A percentile compares a stretch with the other conserved stretches of the same genome.
Evolutionary conservation across 2,329 filamentous ascomycete genomes (phyloP).

Genomic region (Monosporascus sp.): DNA sequence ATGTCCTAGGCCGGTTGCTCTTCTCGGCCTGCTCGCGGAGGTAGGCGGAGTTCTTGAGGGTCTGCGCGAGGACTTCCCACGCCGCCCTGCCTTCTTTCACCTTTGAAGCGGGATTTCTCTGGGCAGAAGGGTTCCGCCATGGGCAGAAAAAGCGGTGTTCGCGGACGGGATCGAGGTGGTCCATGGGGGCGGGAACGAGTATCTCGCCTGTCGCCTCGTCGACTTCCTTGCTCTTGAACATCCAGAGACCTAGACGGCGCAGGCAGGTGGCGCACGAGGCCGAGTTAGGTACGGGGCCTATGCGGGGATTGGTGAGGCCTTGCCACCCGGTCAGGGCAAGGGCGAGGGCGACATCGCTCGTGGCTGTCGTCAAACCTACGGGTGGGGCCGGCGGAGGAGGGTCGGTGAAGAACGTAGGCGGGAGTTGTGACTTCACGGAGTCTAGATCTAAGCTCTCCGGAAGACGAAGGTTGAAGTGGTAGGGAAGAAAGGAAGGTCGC

Average conservation of each 20-base stretch:
- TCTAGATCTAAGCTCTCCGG: slow-evolving; percentile 49
- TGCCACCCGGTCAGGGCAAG: slow-evolving; percentile 75
- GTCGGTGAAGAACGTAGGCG: slow-evolving; percentile 48
- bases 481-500: slow-evolving; percentile 53
- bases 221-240: slow-evolving; percentile 75
- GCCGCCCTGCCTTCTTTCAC: slow-evolving; percentile 38
- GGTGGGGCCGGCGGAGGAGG: slow-evolving; percentile 27
- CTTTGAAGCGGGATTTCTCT: slow-evolving; percentile 45
- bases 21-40: slow-evolving; percentile 34
- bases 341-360: slow-evolving; percentile 59
- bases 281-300: slow-evolving; percentile 63
- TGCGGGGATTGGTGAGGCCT: slow-evolving; percentile 49
- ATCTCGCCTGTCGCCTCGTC: slow-evolving; percentile 45
- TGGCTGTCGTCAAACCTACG: slow-evolving; percentile 18
- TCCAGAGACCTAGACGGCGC: slow-evolving; percentile 84
- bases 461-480: slow-evolving; percentile 56
- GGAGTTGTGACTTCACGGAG: slow-evolving; percentile 43
- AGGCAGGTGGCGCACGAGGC: slow-evolving; percentile 82
- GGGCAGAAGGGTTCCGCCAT: slow-evolving; percentile 63
- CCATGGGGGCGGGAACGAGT: slow-evolving; percentile 56
- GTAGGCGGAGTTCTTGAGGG: slow-evolving; percentile 54
- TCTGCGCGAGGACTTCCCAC: slow-evolving; percentile 51
- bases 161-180: slow-evolving; percentile 60
- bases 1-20: slow-evolving; percentile 22
- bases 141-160: slow-evolving; percentile 83